Percentiles rank a stretch among this genome's conserved stretches.
These are phyloP conservation scores for Ramaria sp. DNA, from an alignment of 768 basidiomycete species.

Conservation along the genomic window DNA sequence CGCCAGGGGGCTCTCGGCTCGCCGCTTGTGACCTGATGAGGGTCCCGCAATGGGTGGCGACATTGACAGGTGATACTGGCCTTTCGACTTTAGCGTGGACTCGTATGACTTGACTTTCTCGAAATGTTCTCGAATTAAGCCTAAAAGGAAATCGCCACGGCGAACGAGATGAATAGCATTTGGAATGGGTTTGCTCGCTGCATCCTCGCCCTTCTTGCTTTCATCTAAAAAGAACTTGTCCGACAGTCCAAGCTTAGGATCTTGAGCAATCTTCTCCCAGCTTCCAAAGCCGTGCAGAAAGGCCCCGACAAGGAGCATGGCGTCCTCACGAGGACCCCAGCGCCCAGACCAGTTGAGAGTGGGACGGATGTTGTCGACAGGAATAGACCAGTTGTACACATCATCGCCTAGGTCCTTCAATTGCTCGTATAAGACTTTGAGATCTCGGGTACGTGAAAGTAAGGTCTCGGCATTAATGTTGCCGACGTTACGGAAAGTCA, in stretches of 20 bases:
- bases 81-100: conserved; percentile 61
- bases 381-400: conserved; percentile 74
- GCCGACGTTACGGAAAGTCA: conserved; percentile 78
- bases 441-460: conserved; percentile 77
- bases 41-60: conserved; percentile 50
- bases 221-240: conserved; percentile 99
- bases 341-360: conserved; percentile 95
- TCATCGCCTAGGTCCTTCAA: conserved; percentile 49
- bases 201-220: conserved; percentile 87
- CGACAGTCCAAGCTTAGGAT: conserved; percentile 66
- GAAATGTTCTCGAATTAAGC: conserved; percentile 76
- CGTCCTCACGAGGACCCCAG: conserved; percentile 88
- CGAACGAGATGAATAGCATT: conserved; percentile 98
- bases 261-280: conserved; percentile 94
- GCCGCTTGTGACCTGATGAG: conserved; percentile 60
- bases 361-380: conserved; percentile 86
- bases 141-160: conserved; percentile 86
- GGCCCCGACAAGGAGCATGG: conserved; percentile 90
- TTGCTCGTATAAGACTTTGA: conserved; percentile 77
- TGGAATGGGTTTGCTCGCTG: conserved; percentile 79
- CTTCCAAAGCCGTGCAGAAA: conserved; percentile 90
- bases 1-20: conserved; percentile 79
- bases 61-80: conserved; percentile 56
- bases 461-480: conserved; percentile 98
- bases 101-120: conserved; percentile 87